Evolutionary conservation across 768 basidiomycete species (phyloP).

Genomic region (Exidia glandulosa): DNA sequence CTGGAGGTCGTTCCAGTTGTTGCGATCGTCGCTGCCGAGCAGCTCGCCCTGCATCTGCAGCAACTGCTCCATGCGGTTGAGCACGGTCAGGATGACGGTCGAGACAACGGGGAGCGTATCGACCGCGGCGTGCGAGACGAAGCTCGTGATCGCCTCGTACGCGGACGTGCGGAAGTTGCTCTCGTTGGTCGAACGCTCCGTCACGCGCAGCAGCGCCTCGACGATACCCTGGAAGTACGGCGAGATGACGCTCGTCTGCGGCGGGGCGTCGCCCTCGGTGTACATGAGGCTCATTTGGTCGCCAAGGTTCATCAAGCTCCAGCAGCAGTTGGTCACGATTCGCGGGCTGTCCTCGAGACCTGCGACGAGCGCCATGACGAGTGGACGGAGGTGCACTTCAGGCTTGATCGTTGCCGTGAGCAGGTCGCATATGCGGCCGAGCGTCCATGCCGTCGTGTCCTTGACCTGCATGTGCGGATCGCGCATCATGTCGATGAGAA

Average conservation of each 20-base stretch:
- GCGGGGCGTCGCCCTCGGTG: conserved; percentile 51
- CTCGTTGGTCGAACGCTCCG: conserved; percentile 85
- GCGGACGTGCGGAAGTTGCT: conserved; percentile 89
- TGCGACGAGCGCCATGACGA: conserved; percentile 72
- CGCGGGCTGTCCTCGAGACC: conserved; percentile 74
- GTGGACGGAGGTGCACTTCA: conserved; percentile 73
- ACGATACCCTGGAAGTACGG: conserved; percentile 86
- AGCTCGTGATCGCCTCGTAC: conserved; percentile 89
- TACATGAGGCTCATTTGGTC: conserved; percentile 69
- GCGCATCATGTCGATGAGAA: conserved; percentile 91
- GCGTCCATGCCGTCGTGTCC: conserved; percentile 96
- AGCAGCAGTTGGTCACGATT: conserved; percentile 89
- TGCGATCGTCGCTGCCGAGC: conserved; percentile 87
- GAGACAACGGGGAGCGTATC: conserved; percentile 77
- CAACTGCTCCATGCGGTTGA: conserved; percentile 86
- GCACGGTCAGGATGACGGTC: conserved; percentile 67
- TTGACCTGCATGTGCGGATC: conserved; percentile 80
- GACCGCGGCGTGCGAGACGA: conserved; percentile 65
- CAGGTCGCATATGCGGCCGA: conserved; percentile 89
- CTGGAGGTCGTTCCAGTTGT: conserved; percentile 98
- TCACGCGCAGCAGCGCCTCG: conserved; percentile 70
- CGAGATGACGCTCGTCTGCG: conserved; percentile 57
- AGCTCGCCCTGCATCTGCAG: conserved; percentile 85
- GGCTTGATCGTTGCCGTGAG: conserved; percentile 79
- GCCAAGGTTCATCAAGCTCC: conserved; percentile 91